These are phyloP conservation scores for Syzygium malaccense DNA, from an alignment of 441 rosid species.

Conservation along the genomic window DNA sequence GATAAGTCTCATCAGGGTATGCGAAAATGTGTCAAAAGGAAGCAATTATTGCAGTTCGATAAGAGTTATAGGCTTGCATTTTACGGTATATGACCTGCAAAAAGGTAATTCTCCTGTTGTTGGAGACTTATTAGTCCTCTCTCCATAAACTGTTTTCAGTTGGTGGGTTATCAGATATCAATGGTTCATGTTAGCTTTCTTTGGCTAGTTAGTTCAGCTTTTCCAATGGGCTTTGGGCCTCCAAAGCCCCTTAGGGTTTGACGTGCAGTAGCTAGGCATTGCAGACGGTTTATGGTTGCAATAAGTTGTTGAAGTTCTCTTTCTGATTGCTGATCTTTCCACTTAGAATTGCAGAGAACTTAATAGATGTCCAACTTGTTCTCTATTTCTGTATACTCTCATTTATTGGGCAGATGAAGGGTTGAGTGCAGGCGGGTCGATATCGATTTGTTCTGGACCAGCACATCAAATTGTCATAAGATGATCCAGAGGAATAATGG, in stretches of 20 bases:
- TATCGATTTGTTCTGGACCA: neutral
- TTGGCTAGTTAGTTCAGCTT: too few species aligned
- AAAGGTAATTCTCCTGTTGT: conserved; percentile 30
- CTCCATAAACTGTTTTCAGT: too few species aligned
- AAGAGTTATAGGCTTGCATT: conserved; percentile 80
- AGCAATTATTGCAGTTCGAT: conserved; percentile 68
- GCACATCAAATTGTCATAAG: neutral
- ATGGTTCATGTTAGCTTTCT: neutral
- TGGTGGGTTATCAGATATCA: too few species aligned
- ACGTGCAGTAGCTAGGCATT: neutral
- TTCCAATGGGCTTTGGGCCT: too few species aligned
- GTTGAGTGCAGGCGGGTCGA: neutral
- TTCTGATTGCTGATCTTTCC: neutral
- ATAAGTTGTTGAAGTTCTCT: neutral
- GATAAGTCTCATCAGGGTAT: conserved; percentile 15
- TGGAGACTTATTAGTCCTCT: neutral
- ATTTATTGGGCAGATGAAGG: neutral
- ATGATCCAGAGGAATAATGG: neutral
- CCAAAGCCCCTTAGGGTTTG: neutral
- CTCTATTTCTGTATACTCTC: neutral
- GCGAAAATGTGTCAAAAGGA: conserved; percentile 27
- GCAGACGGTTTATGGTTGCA: neutral
- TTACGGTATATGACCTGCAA: conserved; percentile 79
- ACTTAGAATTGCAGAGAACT: neutral
- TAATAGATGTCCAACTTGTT: neutral